Base-by-base conservation (phyloP, 257 asterid genomes). In the Paraleonurus japonicus region DNA sequence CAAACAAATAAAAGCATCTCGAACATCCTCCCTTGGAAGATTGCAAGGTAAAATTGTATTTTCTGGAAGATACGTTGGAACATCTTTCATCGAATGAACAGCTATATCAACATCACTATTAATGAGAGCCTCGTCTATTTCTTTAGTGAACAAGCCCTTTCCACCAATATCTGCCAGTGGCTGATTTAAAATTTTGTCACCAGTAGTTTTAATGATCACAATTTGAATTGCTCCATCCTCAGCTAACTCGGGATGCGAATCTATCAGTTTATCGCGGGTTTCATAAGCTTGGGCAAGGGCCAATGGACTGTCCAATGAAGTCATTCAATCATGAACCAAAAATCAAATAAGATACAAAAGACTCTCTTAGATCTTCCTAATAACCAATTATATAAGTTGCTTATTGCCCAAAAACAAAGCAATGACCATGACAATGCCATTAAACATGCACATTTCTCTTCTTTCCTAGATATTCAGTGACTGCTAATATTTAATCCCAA, bases 151-250 rank as follows among this genome's bases (percentile, higher is more conserved):
- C 70, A 95, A 75, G 45, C 99, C 99, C 87, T 95, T 95, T 43
- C 99, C 99, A 50, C 99, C 99, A 13, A 95, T 95, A 82, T 95
- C 99, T 43, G 99, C 99, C 62, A 95, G 79, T 22, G 98, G 99
- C 83, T 95, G 99, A 75, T 85, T 92, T 71, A 92, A 65, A 55
- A 92, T 89, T 74, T 92, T 95, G 76, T 95, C 99, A 20, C 99
- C 98, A 0, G 99, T 95, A 0, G 99, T 92, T 76, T 95, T 95
- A 69, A 92, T 92, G 68, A 92, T 78, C 61, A 92, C 92, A 64
- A 95, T 92, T 73, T 87, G 88, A 65, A 95, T 84, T 2, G 98
- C 95, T 45, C 98, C 98, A 16, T 90, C 91, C 80, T 95, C 96
- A 64, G 96, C 96, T 79, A 95, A 78, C 77, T 89, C 92, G 4